A percentile compares a stretch with the other conserved stretches of the same genome.
Conservation (phyloP, 2,329 filamentous ascomycete species). For the Xylaria sp. region DNA sequence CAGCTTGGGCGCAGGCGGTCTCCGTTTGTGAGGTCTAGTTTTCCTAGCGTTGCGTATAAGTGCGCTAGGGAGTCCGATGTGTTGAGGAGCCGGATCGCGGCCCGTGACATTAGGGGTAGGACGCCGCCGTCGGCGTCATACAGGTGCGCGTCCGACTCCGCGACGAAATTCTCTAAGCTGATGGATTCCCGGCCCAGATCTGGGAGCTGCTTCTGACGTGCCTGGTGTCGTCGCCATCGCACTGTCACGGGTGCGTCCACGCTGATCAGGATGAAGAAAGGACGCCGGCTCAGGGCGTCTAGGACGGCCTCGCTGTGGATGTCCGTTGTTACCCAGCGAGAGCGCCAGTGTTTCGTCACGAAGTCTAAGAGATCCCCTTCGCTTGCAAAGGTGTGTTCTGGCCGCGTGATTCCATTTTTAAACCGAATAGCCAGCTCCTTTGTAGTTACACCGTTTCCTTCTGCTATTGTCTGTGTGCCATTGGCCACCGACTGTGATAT, state of each 20-base stretch:
- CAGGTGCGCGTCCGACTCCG: slow-evolving; percentile 75
- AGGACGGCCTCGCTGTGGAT: slow-evolving; percentile 78
- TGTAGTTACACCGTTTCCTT: neutral
- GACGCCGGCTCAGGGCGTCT: slow-evolving; percentile 79
- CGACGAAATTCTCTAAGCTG: slow-evolving; percentile 66
- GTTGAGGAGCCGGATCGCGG: slow-evolving; percentile 88
- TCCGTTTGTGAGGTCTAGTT: slow-evolving; percentile 80
- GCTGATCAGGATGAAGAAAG: slow-evolving; percentile 93
- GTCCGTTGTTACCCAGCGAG: slow-evolving; percentile 86
- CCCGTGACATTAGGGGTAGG: slow-evolving; percentile 80
- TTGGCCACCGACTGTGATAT: slow-evolving; percentile 4
- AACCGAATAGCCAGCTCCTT: slow-evolving; percentile 8
- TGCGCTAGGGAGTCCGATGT: slow-evolving; percentile 76
- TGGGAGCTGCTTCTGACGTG: slow-evolving; percentile 25
- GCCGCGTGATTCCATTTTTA: slow-evolving; percentile 18
- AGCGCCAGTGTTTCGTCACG: slow-evolving; percentile 84
- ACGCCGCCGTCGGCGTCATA: slow-evolving; percentile 74
- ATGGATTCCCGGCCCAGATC: slow-evolving; percentile 35
- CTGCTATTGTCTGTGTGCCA: slow-evolving; percentile 7
- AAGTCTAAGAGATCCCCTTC: slow-evolving; percentile 80
- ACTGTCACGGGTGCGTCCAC: slow-evolving; percentile 88
- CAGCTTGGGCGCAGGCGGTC: slow-evolving; percentile 87
- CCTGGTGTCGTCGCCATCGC: slow-evolving; percentile 82
- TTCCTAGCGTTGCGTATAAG: slow-evolving; percentile 76
- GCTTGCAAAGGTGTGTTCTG: slow-evolving; percentile 63